Percentiles rank a stretch among this genome's conserved stretches.
Conservation (phyloP, 805 yeast genomes). For the Candida oleophila region DNA sequence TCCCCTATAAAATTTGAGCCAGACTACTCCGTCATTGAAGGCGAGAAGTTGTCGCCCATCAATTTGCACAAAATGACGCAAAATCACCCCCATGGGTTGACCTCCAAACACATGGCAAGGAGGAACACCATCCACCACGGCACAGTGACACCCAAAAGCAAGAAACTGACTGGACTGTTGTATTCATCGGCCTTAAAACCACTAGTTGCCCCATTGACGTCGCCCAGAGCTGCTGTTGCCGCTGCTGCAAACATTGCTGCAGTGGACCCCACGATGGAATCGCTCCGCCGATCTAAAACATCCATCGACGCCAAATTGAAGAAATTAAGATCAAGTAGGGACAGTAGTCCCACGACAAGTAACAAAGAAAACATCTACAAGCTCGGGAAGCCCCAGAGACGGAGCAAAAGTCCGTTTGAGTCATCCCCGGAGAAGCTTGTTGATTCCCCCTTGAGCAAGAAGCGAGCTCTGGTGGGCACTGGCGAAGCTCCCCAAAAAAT, state of each 20-base stretch:
- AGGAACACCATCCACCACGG: constrained; percentile 21
- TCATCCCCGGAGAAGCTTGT: constrained; percentile 14
- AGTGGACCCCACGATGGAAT: constrained; percentile 10
- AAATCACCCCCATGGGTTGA: constrained; percentile 46
- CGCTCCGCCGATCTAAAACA: constrained; percentile 15
- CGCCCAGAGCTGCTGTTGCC: constrained; percentile 11
- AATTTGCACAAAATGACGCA: constrained; percentile 6
- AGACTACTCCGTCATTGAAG: constrained; percentile 7
- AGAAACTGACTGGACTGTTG: not conserved
- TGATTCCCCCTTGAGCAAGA: constrained; percentile 17
- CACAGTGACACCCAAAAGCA: not conserved
- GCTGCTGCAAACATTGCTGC: not conserved
- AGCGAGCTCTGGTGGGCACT: constrained; percentile 1
- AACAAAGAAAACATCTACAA: constrained; percentile 13
- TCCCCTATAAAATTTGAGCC: constrained; percentile 9
- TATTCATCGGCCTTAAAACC: constrained; percentile 5
- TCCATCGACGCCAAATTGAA: constrained; percentile 15
- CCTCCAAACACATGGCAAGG: constrained; percentile 34
- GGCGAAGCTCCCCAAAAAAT: constrained; percentile 11
- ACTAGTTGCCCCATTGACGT: constrained; percentile 12
- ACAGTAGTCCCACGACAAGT: constrained; percentile 6
- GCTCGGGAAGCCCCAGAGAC: constrained; percentile 8
- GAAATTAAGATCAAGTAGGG: constrained; percentile 4
- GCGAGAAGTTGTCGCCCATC: constrained; percentile 18
- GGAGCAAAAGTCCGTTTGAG: constrained; percentile 12